Evolutionary conservation across 495 filamentous ascomycete genomes (phyloP).

Genomic region (Podospora anserina): DNA sequence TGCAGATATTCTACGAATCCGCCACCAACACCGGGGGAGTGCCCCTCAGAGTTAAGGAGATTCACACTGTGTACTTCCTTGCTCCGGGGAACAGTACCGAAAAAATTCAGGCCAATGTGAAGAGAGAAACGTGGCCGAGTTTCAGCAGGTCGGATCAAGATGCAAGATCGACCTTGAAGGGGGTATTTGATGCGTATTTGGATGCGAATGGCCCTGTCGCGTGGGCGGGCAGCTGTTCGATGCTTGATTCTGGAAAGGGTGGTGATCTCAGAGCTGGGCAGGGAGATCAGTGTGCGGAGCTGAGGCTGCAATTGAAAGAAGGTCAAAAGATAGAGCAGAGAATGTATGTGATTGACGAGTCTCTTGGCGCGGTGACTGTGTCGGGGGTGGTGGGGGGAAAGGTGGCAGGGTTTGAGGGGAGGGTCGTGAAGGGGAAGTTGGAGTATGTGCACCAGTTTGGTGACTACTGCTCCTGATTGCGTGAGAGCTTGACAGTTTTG

Average conservation of each 20-base stretch:
- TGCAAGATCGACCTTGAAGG: neutral
- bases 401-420: neutral
- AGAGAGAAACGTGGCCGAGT: neutral
- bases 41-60: neutral
- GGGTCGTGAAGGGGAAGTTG: neutral
- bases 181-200: neutral
- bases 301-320: neutral
- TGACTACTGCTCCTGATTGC: too few species aligned
- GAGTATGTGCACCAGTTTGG: neutral
- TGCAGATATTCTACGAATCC: neutral
- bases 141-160: neutral
- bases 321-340: neutral
- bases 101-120: neutral
- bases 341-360: neutral
- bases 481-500: too few species aligned
- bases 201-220: neutral
- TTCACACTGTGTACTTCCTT: neutral
- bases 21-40: neutral
- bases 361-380: neutral
- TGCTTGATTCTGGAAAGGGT: neutral
- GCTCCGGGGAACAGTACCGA: neutral
- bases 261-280: neutral
- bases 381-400: neutral
- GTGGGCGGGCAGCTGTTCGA: neutral
- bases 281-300: neutral